Conservation (phyloP, 2,329 filamentous ascomycete genomes). For the Aureobasidium melanogenum region DNA sequence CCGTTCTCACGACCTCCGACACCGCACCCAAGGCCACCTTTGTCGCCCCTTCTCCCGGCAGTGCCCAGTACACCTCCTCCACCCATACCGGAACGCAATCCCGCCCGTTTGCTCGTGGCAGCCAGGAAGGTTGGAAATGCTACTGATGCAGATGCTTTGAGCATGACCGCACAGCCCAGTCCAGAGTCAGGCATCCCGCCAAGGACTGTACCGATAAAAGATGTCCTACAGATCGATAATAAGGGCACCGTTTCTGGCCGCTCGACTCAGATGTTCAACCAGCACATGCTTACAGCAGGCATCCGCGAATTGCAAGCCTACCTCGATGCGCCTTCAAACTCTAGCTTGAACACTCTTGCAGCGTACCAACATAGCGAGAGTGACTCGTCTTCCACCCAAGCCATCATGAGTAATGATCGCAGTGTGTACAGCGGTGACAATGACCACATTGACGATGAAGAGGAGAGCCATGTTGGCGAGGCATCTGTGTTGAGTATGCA, state of each 20-base stretch:
- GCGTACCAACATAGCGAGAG: neutral
- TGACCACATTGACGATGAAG: neutral
- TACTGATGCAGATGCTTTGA: neutral
- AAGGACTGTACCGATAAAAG: neutral
- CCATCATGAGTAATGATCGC: neutral
- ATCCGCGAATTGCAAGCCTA: conserved; percentile 5
- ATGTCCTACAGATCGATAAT: neutral
- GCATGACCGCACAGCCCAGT: neutral
- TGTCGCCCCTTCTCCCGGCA: neutral
- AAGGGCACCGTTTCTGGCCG: neutral
- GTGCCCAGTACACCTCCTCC: neutral
- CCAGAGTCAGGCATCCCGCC: neutral
- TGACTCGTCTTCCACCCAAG: neutral
- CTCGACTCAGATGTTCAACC: conserved; percentile 1
- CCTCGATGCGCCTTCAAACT: neutral
- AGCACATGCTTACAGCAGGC: conserved; percentile 2
- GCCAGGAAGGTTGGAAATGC: neutral
- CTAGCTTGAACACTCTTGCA: neutral
- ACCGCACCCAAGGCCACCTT: neutral
- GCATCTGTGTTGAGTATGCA: neutral
- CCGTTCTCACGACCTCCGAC: neutral
- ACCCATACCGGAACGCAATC: neutral
- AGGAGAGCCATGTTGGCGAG: neutral
- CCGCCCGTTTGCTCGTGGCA: neutral
- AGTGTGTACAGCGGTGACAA: neutral